Evolutionary conservation across 352 stramenopile species (phyloP), one percentile per base, ranked within the genome.

Genomic region (Phytophthora multivora): DNA sequence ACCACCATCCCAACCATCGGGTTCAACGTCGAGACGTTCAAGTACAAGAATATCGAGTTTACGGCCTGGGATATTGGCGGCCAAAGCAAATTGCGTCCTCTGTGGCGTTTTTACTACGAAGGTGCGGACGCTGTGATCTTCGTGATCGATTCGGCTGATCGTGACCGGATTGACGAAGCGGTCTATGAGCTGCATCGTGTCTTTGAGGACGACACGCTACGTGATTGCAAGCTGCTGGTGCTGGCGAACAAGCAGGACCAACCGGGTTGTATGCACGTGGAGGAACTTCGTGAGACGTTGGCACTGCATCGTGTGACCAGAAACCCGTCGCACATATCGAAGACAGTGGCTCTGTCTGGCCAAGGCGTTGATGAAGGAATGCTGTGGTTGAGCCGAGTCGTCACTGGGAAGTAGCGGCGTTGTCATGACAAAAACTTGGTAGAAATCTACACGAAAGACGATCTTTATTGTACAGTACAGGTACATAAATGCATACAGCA

Each of bases 11-110:
- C 82, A 19, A 96, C 86, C 4, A 86, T 96, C 42, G 80, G 86
- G 0, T 95, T 90, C 67, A 91, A 94, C 49, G 75, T 94, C 31
- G 86, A 95, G 65, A 83, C 66, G 7, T 82, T 93, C 61, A 58
- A 63, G 40, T 80, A 85, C 66, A 86, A 83, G 59, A 86, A 87
- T 51, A 83, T 88, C 13, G 70, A 79, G 48, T 88, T 96, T 57
- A 91, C 73, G 5, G 77, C 77, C 13, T 96, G 86, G 86, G 89
- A 97, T 64, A 73, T 97, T 13, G 84, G 87, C 10, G 87, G 83
- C 0, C 77, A 92, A 39, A 69, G 84, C 40, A 91, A 86, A 46
- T 40, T 96, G 15, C 80, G 88, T 4, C 49, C 62, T 9, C 63
- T 96, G 4, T 96, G 81, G 84, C 61, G 66, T 15, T 80, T 95